Conservation (phyloP, 2,329 filamentous ascomycete genomes). For the Sporothrix phasma region DNA sequence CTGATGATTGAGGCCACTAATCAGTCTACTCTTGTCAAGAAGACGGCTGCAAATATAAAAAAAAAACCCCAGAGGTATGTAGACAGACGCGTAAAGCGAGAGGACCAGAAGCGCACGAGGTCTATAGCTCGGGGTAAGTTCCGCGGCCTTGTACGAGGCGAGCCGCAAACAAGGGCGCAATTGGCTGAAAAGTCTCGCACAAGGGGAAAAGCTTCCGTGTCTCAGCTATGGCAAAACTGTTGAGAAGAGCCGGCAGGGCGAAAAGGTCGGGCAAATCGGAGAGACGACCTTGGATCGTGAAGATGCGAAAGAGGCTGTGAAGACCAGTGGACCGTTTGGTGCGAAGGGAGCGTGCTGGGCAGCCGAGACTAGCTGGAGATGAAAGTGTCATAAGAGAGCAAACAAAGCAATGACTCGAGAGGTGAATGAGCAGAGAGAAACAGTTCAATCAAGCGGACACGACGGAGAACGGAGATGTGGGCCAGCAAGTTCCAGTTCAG, state of each 20-base stretch:
- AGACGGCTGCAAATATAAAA: neutral
- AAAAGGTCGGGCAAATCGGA: neutral
- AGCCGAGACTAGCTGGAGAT: neutral
- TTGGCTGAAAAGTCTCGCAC: neutral
- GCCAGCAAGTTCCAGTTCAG: neutral
- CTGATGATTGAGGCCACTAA: too few relatives aligned
- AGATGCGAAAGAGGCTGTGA: neutral
- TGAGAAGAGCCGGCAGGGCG: neutral
- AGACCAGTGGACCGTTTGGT: neutral
- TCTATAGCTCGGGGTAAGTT: neutral
- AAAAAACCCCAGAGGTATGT: neutral
- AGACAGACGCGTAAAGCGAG: neutral
- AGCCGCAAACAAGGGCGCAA: slow-evolving; percentile 11
- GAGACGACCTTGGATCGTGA: neutral
- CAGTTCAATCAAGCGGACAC: neutral
- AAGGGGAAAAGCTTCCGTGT: slow-evolving; percentile 5
- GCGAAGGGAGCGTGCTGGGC: neutral
- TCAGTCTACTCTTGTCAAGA: neutral
- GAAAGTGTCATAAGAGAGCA: neutral
- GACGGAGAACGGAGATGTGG: neutral
- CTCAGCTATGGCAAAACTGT: neutral
- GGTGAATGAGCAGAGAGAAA: neutral
- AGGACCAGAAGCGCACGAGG: neutral
- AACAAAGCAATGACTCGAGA: neutral
- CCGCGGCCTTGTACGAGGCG: slow-evolving; percentile 9